phyloP scores from a whole-genome alignment of 1,139 yeast species.

The Candida gigantensis region DNA sequence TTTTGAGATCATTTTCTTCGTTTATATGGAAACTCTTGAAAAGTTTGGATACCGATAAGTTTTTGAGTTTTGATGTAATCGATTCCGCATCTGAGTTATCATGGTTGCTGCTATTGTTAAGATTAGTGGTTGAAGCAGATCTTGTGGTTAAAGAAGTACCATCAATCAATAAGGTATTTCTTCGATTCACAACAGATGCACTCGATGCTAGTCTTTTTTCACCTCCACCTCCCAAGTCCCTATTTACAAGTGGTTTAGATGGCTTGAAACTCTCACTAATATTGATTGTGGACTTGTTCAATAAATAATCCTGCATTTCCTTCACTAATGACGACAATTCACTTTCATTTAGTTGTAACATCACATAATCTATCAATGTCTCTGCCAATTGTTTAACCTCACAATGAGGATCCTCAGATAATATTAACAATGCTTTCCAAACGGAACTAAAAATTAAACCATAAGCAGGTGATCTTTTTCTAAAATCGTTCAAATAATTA shows the following conservation, averaged over 20 bases:
- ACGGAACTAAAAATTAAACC: conserved; percentile 85
- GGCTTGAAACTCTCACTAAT: conserved; percentile 45
- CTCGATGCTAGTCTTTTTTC: conserved; percentile 37
- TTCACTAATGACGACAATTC: conserved; percentile 63
- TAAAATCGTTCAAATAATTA: conserved; percentile 55
- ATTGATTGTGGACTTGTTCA: conserved; percentile 51
- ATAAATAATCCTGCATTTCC: conserved; percentile 64
- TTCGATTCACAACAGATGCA: conserved; percentile 29
- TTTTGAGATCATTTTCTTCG: conserved; percentile 43
- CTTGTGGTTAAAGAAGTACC: conserved; percentile 31
- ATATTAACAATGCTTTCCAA: conserved; percentile 81
- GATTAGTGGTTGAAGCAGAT: conserved; percentile 34
- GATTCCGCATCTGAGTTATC: conserved; percentile 35
- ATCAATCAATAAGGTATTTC: conserved; percentile 31
- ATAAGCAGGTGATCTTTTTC: conserved; percentile 70
- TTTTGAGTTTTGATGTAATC: conserved; percentile 38
- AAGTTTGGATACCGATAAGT: conserved; percentile 43
- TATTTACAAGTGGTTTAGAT: conserved; percentile 32
- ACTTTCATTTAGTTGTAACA: conserved; percentile 64
- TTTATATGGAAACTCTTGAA: conserved; percentile 45
- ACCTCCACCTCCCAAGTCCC: conserved; percentile 24
- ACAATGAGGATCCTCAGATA: conserved; percentile 86
- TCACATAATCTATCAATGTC: conserved; percentile 71
- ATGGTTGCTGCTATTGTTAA: conserved; percentile 16
- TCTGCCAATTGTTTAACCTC: conserved; percentile 80